Base-by-base conservation (phyloP, 371 early-diverging fungal species). In the Mortierella sp. region DNA sequence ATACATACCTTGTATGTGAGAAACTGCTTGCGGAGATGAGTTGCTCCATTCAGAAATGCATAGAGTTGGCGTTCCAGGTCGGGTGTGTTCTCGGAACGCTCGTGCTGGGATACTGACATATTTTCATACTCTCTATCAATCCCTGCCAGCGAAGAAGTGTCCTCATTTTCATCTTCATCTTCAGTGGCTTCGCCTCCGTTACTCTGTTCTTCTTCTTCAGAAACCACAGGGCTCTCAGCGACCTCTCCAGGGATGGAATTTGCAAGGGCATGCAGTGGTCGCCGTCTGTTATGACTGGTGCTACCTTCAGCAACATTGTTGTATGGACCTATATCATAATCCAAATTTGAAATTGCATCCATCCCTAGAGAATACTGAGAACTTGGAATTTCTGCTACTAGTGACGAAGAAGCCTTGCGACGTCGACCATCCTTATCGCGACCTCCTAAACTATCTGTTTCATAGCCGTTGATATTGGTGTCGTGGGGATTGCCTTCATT, bases 71-170 rank as follows among this genome's bases (percentile, higher is more conserved):
- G 76, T 35, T 68, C 66, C 30, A 78, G 24, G 20, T 49, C 62
- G 1, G 49, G 40, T 5, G 66, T 54, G 5, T 70, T 37, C 57
- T 20, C 22, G 3, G 14, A 61, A 20, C 39, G 32, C 20, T 43
- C 78, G 2, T 66, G 51, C 57, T 93, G 78, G n/a, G 85, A 86
- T 64, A 88, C 89, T 37, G 88, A 30, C 16, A 32, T 18, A 52
- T 8, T 5, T 16, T 58, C 58, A 30, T 58, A 6, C 1, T 58
- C 35, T 5, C 22, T 22, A 32, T 14, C 58, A 58, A 58, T 12
- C 28, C 58, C 58, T 30, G 58, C 20, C 3, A 30, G 58, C 35
- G 32, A 58, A 12, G 35, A 58, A 32, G 58, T 14, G 11, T 61
- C 61, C n/a, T 61, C 61, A n/a, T 61, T 40, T 18, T 80, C 83